Evolutionary conservation across 805 yeast genomes (phyloP), one percentile per base, ranked within the genome.

Genomic region (Phaffomyces antillensis): DNA sequence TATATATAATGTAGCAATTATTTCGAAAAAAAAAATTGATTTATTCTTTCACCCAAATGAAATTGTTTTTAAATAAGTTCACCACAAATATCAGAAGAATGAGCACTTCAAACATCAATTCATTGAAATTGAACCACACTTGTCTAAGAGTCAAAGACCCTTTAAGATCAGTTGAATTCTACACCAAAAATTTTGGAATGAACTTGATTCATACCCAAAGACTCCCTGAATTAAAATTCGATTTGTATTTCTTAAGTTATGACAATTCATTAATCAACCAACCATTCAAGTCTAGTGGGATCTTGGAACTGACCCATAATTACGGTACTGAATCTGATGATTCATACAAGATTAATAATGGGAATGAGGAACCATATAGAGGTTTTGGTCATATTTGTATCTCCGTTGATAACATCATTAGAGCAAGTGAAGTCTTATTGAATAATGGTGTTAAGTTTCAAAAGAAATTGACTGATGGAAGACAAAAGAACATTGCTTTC

Each of bases 331-430:
- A 84, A 64, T 64, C 63, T 46, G 81, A 79, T 52, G 65, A 70
- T 2, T 62, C 66, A 9, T 88, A 71, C 66, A 71, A 65, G 48
- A 64, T 83, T 40, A 83, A 77, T 67, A 84, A 83, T 59, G 99
- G 99, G 48, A 91, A 93, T 62, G 79, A 73, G 9, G 88, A 83
- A 43, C 91, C 95, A 35, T 71, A 79, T 62, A 76, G 91, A 53
- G 98, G 99, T 0, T 91, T 90, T 60, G 99, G 99, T 20, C 99
- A 91, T 66, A 80, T 89, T 47, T 88, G 96, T 65, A 67, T 91
- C 53, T 74, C 96, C 2, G 96, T 90, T 15, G 86, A 87, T 54
- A 82, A 90, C 66, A 77, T 91, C 46, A 79, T 66, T 43, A 74
- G 61, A 11, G 68, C 81, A 7, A 88, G 91, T 63, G 66, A 67